Evolutionary conservation across 176 grass and related monocot genomes (phyloP).

Genomic region (Saccharum spontaneum): DNA sequence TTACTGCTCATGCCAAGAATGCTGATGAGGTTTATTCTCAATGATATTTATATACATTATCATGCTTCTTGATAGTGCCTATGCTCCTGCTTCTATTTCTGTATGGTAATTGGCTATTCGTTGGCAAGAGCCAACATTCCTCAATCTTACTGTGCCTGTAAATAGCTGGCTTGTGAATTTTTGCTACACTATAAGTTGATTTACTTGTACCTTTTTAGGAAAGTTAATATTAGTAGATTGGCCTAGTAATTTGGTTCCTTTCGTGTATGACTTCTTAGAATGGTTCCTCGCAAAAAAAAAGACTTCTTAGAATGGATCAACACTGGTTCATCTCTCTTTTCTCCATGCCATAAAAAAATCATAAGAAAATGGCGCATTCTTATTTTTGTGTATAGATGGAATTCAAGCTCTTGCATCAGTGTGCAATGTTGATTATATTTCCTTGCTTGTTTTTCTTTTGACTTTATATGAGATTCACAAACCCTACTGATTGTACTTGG

Average conservation of each 20-base stretch:
- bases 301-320: neutral
- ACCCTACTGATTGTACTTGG: neutral
- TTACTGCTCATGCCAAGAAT: slow-evolving; percentile 50
- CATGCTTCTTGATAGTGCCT: slow-evolving; percentile 14
- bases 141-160: slow-evolving; percentile 5
- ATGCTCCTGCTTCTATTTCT: neutral
- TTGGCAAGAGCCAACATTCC: slow-evolving; percentile 9
- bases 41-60: slow-evolving; percentile 27
- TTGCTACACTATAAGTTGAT: neutral
- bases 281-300: neutral
- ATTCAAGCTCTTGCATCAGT: neutral
- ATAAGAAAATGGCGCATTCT: neutral
- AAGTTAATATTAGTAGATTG: neutral
- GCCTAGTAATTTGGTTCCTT: neutral
- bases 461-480: neutral
- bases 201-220: slow-evolving; percentile 4
- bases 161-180: slow-evolving; percentile 6
- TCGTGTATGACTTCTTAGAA: neutral
- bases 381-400: neutral
- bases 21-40: slow-evolving; percentile 62
- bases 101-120: slow-evolving; percentile 1
- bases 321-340: neutral
- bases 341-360: neutral
- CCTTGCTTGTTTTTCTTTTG: neutral
- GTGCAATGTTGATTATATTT: neutral